Conservation (phyloP, 2,329 filamentous ascomycete species). For the Arthrobotrys iridis region DNA sequence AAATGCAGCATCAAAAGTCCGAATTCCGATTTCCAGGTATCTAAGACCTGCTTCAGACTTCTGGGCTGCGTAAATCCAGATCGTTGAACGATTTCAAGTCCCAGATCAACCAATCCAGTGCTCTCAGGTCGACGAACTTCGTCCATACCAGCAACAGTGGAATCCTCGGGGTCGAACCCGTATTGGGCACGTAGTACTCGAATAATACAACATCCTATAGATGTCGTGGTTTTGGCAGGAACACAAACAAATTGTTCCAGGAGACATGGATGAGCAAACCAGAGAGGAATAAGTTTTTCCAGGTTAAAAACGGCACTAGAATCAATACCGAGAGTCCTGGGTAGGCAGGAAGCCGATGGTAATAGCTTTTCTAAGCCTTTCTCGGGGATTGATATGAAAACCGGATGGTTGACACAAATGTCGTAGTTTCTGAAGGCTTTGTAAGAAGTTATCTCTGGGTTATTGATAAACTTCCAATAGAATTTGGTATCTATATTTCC, state of each 20-base stretch:
- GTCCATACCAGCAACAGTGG: conserved; percentile 62
- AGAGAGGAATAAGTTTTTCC: conserved; percentile 54
- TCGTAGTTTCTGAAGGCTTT: conserved; percentile 3
- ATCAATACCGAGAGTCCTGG: conserved; percentile 7
- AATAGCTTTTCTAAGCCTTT: conserved; percentile 5
- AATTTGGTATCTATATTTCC: background rate
- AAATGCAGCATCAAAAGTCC: conserved; percentile 30
- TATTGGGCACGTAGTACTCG: conserved; percentile 62
- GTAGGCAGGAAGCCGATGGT: background rate
- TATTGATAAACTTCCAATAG: conserved; percentile 23
- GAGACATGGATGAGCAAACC: conserved; percentile 62
- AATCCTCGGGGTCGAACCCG: conserved; percentile 61
- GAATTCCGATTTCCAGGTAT: conserved; percentile 28
- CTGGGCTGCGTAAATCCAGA: conserved; percentile 5
- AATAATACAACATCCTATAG: conserved; percentile 60
- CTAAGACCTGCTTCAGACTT: conserved; percentile 17
- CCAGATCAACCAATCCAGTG: conserved; percentile 14
- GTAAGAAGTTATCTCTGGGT: background rate
- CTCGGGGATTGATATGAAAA: background rate
- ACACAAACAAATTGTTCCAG: conserved; percentile 61
- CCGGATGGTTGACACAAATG: conserved; percentile 27
- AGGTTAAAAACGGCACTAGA: background rate
- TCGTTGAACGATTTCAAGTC: conserved; percentile 10
- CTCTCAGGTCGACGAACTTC: conserved; percentile 57
- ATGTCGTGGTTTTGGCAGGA: conserved; percentile 60